Evolutionary conservation across 2,329 filamentous ascomycete genomes (phyloP), one percentile per base, ranked within the genome.

Genomic region (Hypoxylon sp.): DNA sequence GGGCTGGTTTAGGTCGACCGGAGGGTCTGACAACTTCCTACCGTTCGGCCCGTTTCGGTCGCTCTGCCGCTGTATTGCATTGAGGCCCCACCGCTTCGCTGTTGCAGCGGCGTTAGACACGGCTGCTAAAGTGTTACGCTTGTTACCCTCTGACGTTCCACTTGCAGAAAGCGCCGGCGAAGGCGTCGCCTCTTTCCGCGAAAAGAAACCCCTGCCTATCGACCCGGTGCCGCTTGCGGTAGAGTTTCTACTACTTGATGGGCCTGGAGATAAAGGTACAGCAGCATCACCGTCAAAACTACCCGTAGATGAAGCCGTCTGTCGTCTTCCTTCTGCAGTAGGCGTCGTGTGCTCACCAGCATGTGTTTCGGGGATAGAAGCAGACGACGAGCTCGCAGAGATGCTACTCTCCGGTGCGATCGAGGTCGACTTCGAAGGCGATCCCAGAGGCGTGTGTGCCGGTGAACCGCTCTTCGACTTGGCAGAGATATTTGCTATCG

Each of bases 401-500:
- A 56, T 59, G 28, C 47, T 68, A 5, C 57, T 22, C 22, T 58
- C 39, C 44, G 68, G 58, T 6, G 50, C 49, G 26, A 59, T 64
- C 3, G 68, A 69, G 2, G 69, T 50, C 13, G 68, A 56, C 37
- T 69, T 74, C 3, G 70, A 68, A n/a, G 74, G 72, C 6, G 73
- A 73, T 2, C 67, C 68, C 1, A 67, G 26, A 0, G 73, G 74
- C 4, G 67, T 72, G n/a, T 70, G 68, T 13, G 55, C 50, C 1
- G 72, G 70, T 1, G 72, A 71, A 6, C 63, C 59, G 39, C 68
- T 91, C 85, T 30, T 84, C 80, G 56, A 90, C 15, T 65, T 71
- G 15, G 74, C 73, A 30, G 75, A 74, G 10, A 76, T 67, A 44
- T 53, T 73, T 10, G 74, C 94, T 82, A 93, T 92, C 24, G 85